These are phyloP conservation scores for Penicillium antarcticum DNA, from an alignment of 495 filamentous ascomycete species.

Conservation along the genomic window DNA sequence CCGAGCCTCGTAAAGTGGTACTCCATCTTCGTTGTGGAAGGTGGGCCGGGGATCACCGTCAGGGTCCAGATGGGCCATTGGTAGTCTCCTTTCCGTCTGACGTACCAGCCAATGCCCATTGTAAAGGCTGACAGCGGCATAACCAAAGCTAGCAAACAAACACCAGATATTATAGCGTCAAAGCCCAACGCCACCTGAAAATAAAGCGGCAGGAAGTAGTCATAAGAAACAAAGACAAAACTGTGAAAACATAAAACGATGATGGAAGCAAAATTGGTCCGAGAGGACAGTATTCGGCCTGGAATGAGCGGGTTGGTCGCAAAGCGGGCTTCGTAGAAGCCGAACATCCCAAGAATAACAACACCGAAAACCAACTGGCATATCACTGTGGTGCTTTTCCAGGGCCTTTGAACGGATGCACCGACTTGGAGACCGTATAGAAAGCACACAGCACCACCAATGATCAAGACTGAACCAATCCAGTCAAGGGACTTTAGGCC, in stretches of 20 bases:
- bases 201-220: slow-evolving; percentile 54
- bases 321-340: slow-evolving; percentile 61
- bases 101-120: too few relatives aligned
- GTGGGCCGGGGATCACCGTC: too few relatives aligned
- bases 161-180: slow-evolving; percentile 62
- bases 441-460: slow-evolving; percentile 66
- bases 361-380: slow-evolving; percentile 70
- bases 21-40: too few relatives aligned
- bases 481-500: slow-evolving; percentile 73
- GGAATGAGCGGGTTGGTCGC: slow-evolving; percentile 72
- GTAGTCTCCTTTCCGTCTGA: too few relatives aligned
- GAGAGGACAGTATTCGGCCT: slow-evolving; percentile 53
- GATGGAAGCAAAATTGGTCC: slow-evolving; percentile 43
- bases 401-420: slow-evolving; percentile 57
- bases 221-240: slow-evolving; percentile 40
- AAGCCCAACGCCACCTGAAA: slow-evolving; percentile 59
- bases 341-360: slow-evolving; percentile 54
- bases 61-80: too few relatives aligned
- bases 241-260: slow-evolving; percentile 37
- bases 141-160: slow-evolving; percentile 54
- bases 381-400: slow-evolving; percentile 48
- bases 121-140: too few relatives aligned
- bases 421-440: slow-evolving; percentile 69
- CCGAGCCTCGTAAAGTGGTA: too few relatives aligned
- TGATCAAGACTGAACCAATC: slow-evolving; percentile 58